These are phyloP conservation scores for Vairimorpha apis DNA, from an alignment of 371 early-diverging fungal genomes.

Conservation along the genomic window DNA sequence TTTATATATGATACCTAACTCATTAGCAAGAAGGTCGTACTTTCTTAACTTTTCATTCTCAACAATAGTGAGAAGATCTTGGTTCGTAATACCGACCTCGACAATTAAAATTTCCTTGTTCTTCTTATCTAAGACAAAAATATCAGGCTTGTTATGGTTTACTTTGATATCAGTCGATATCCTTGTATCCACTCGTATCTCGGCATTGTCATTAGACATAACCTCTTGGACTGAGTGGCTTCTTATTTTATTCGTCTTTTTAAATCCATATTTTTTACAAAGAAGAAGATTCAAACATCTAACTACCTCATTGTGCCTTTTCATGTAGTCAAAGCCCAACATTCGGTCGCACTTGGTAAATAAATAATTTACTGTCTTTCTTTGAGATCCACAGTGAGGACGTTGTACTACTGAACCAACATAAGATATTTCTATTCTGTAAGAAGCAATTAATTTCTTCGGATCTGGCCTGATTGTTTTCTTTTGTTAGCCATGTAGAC, in stretches of 20 bases:
- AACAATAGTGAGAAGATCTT: neutral
- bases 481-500: neutral
- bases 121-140: neutral
- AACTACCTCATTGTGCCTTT: neutral
- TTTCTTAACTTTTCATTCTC: neutral
- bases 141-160: neutral
- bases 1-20: neutral
- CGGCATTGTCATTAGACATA: neutral
- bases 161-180: neutral
- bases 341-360: neutral
- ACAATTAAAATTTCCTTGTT: conserved; percentile 1
- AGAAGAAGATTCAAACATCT: neutral
- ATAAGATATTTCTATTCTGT: neutral
- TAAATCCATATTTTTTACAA: neutral
- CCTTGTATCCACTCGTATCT: neutral
- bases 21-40: neutral
- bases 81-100: neutral
- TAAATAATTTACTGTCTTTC: neutral
- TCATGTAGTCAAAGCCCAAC: neutral
- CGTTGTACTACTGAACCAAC: neutral
- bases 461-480: neutral
- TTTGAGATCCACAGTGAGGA: neutral
- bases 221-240: neutral
- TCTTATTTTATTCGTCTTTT: neutral
- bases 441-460: neutral